Evolutionary conservation across 2,329 filamentous ascomycete species (phyloP), one percentile per base, ranked within the genome.

Genomic region (Aplosporella prunicola): DNA sequence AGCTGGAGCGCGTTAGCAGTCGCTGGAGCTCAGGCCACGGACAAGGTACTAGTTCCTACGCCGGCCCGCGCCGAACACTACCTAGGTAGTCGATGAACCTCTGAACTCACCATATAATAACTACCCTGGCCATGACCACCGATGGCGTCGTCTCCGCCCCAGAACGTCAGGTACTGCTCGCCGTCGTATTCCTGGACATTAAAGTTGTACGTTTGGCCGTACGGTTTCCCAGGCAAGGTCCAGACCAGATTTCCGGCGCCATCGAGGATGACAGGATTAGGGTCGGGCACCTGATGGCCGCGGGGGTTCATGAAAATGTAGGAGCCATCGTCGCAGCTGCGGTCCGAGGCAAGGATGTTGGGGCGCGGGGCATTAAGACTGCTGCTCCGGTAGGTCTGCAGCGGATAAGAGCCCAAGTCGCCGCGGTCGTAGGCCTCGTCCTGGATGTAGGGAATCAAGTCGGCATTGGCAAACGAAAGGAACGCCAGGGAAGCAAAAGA

Each of bases 121-220:
- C 47, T 40, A 9, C 58, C 57, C 32, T 49, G 45, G 15, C 58
- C 57, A 39, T 52, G 53, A 1, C 53, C 56, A 1, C 48, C 48
- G 4, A 51, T 48, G 22, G 57, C 53, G 26, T 55, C 45, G 11
- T 46, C 39, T 5, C 60, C 59, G n/a, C 51, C 50, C 58, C 58
- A 63, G 41, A 62, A 57, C 1, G 60, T 62, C 13, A 63, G 43
- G 32, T 56, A 61, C 20, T 58, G 46, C 32, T 55, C 42, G 18
- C 51, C 55, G 20, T 53, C 49, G 45, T 56, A 61, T 8, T 43
- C 40, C 34, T 62, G 59, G 5, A 57, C 43, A 26, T 50, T 52
- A 5, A 58, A 39, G 41, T 60, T 34, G 33, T 44, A 43, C 18
- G 44, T 45, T 27, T 46, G 39, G 10, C 39, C 40, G 17, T 43